Base-by-base conservation (phyloP, 2,329 filamentous ascomycete genomes). In the Cadophora luteo-olivacea region DNA sequence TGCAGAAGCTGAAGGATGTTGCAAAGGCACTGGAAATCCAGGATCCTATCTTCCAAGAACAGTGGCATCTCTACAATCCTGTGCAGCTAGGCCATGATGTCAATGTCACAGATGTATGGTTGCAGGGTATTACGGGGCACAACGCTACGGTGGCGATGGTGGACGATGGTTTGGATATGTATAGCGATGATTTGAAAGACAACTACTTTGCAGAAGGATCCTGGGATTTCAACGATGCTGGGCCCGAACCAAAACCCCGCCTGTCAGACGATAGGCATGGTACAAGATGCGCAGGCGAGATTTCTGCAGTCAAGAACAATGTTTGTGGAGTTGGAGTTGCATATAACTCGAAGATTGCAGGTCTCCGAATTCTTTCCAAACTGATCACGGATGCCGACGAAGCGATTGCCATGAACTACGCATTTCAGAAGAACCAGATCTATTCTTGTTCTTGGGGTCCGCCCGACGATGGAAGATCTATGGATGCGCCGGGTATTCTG, bases 401-500 rank as follows among this genome's bases (percentile, higher is more conserved):
- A 81, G 94, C 96, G 29, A 84, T 91, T 36, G 93, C 96, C 25
- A 90, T 99, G 85, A 97, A 97, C 80, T 98, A 95, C 82, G 92
- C 91, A 70, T 96, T 89, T 76, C 90, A 97, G 76, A 84, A 95
- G 70, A 99, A 97, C 78, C 89, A 97, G 69, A 98, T 99, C 68
- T 99, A 97, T 81, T 99, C 96, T 0, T 99, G 96, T 82, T 99
- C 96, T 0, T 99, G 96, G 96, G 96, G 96, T 0, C 96, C 96
- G 9, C 93, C 94, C 0, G 96, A 99, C 76, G 94, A 98, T 78
- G 96, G 96, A 57, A 85, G 86, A 69, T 94, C 93, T 29, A 99
- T 99, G 96, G 95, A 98, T 74, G 93, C 90, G 0, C 96, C 96
- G 0, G 93, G 94, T 5, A 87, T 97, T 65, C 84, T 99, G 24